Evolutionary conservation across 345 rosid genomes (phyloP).

Genomic region (Salix arbutifolia): DNA sequence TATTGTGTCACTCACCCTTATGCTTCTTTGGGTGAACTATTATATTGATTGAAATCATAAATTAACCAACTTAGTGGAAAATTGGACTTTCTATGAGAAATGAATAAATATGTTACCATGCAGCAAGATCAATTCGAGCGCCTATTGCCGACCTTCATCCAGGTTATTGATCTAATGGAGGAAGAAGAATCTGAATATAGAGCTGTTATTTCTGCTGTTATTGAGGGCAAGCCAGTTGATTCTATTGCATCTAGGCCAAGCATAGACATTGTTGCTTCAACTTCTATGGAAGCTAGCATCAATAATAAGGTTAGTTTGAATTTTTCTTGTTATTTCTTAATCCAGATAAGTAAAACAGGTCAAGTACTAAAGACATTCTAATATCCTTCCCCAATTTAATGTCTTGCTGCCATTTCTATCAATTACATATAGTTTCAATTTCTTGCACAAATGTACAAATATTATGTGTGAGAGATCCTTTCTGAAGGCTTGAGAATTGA

Average conservation of each 20-base stretch:
- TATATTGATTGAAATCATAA: neutral
- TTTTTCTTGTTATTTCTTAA: neutral
- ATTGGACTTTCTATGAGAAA: neutral
- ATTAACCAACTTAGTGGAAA: neutral
- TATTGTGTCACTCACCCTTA: no score
- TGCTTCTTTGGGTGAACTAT: no score
- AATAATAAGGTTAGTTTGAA: constrained; percentile 53
- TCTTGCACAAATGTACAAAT: neutral
- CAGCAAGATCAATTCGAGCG: constrained; percentile 79
- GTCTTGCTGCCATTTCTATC: neutral
- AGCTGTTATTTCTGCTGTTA: constrained; percentile 56
- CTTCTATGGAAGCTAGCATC: constrained; percentile 49
- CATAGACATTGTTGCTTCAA: constrained; percentile 29
- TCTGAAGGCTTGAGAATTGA: no score
- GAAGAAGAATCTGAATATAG: constrained; percentile 66
- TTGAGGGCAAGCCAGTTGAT: constrained; percentile 58
- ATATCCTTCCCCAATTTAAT: no score
- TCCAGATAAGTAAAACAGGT: neutral
- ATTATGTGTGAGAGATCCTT: neutral
- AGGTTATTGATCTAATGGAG: constrained; percentile 53
- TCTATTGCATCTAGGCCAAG: constrained; percentile 30
- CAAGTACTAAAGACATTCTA: neutral
- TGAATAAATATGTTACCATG: constrained; percentile 13
- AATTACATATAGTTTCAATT: neutral
- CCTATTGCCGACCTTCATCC: constrained; percentile 64